Evolutionary conservation across 352 stramenopile genomes (phyloP), one percentile per base, ranked within the genome.

Genomic region (Phytophthora constricta): DNA sequence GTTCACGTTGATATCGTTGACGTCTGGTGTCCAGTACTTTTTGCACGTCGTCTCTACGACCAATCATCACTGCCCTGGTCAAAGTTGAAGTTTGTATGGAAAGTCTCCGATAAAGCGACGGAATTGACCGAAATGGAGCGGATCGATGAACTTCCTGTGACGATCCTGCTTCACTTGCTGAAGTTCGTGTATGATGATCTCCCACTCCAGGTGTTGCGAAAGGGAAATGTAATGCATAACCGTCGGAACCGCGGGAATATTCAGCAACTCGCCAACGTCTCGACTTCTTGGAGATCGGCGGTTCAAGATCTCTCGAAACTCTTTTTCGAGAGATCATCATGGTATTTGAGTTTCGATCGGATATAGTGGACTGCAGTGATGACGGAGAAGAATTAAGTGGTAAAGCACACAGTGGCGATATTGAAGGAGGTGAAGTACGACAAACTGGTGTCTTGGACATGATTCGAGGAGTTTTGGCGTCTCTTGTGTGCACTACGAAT

Each of bases 171-270:
- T 19, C 39, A 20, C 10, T 16, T 70, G 23, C 37, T 70, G 22
- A 37, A 34, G 34, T 65, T 70, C 48, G 28, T 64, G 20, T 28
- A 70, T n/a, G 55, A 52, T 19, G 49, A 60, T 19, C 16, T 58
- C 8, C 22, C 55, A 20, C 5, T 14, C n/a, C 27, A 58, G 1
- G 13, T 65, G 3, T 25, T 61, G 7, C n/a, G n/a, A n/a, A 70
- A 11, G 14, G 61, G 26, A n/a, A 47, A n/a, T 9, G 11, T 4
- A 34, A 1, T 4, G 1, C 28, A 5, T n/a, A 45, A 34, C 26
- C 33, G 33, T 1, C 48, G 27, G 4, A 17, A 50, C 41, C 33
- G 47, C 28, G 31, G 16, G 11, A 20, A 23, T 20, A 54, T 57
- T 23, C 53, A 41, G 17, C 7, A 43, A 1, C 31, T 70, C 7